A percentile compares a stretch with the other conserved stretches of the same genome.
phyloP scores from a whole-genome alignment of 306 rosid species.

The Dryas alaskensis region DNA sequence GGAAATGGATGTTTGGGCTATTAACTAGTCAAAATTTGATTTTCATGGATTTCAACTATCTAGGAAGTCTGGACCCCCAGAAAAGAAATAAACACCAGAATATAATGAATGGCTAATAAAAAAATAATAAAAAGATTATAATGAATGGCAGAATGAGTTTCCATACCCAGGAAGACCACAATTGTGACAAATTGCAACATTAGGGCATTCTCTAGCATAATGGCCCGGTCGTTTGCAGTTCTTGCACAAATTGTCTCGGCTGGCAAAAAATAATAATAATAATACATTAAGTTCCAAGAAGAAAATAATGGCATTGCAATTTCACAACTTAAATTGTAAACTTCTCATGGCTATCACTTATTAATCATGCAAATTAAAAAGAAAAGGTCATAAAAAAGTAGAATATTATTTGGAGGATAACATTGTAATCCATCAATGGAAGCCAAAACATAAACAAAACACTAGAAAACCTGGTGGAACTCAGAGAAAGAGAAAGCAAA shows the following conservation, averaged over 20 bases:
- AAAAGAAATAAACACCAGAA: not conserved
- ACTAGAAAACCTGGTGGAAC: too few relatives aligned
- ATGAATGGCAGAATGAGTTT: constrained; percentile 18
- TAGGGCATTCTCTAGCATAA: constrained; percentile 97
- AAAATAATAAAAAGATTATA: not conserved
- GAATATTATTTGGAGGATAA: not conserved
- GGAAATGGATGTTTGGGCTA: not conserved
- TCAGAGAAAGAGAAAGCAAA: too few relatives aligned
- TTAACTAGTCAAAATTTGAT: not conserved
- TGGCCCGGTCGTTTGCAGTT: constrained; percentile 99
- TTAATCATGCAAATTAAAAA: not conserved
- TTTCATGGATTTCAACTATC: not conserved
- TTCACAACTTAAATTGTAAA: constrained; percentile 8
- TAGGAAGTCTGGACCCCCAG: not conserved
- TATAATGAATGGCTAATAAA: not conserved
- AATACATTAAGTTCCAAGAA: constrained; percentile 13
- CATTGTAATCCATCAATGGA: not conserved
- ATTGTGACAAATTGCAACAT: constrained; percentile 95
- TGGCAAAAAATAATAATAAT: constrained; percentile 29
- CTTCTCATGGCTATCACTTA: not conserved
- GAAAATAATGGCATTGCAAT: constrained; percentile 4
- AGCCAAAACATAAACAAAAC: too few relatives aligned
- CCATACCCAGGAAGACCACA: constrained; percentile 95
- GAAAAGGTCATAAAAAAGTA: not conserved
- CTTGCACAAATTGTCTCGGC: constrained; percentile 98